These are phyloP conservation scores for Tetracladium maxilliforme DNA, from an alignment of 2,329 filamentous ascomycete genomes.

Conservation along the genomic window DNA sequence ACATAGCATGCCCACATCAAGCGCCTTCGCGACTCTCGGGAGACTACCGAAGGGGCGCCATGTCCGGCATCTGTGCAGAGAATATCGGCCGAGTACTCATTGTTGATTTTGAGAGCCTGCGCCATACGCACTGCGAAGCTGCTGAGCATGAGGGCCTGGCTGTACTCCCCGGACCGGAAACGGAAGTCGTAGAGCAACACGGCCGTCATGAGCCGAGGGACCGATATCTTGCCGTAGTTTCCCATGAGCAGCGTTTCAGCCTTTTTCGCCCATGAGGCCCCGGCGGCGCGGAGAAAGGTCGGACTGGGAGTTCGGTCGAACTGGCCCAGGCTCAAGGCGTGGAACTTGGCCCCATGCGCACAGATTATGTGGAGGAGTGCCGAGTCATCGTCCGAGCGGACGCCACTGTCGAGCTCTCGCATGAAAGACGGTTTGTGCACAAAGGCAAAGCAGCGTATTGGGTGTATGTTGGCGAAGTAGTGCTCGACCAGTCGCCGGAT, in stretches of 20 bases:
- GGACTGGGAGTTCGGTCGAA: background rate
- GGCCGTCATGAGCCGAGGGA: slow-evolving; percentile 5
- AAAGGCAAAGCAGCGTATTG: slow-evolving; percentile 12
- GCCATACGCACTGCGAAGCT: slow-evolving; percentile 14
- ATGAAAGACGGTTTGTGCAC: slow-evolving; percentile 13
- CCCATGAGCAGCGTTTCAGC: slow-evolving; percentile 2
- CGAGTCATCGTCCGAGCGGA: slow-evolving; percentile 6
- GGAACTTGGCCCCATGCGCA: slow-evolving; percentile 11
- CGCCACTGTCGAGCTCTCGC: slow-evolving; percentile 10
- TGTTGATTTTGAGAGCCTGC: slow-evolving; percentile 15
- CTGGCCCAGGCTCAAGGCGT: slow-evolving; percentile 2
- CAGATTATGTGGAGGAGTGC: slow-evolving; percentile 11
- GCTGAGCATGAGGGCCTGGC: slow-evolving; percentile 16
- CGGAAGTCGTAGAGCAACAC: slow-evolving; percentile 16
- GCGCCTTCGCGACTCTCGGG: slow-evolving; percentile 13
- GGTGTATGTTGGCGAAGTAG: slow-evolving; percentile 14
- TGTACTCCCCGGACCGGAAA: slow-evolving; percentile 14
- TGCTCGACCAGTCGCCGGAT: slow-evolving; percentile 7
- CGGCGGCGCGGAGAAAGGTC: slow-evolving; percentile 2
- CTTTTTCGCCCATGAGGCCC: slow-evolving; percentile 3
- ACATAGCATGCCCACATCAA: slow-evolving; percentile 17
- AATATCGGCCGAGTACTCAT: slow-evolving; percentile 15
- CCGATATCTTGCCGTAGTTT: slow-evolving; percentile 2
- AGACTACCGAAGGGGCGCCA: slow-evolving; percentile 4
- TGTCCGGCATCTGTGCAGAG: slow-evolving; percentile 12